These are phyloP conservation scores for Neurospora sp. DNA, from an alignment of 495 filamentous ascomycete species.

Conservation along the genomic window DNA sequence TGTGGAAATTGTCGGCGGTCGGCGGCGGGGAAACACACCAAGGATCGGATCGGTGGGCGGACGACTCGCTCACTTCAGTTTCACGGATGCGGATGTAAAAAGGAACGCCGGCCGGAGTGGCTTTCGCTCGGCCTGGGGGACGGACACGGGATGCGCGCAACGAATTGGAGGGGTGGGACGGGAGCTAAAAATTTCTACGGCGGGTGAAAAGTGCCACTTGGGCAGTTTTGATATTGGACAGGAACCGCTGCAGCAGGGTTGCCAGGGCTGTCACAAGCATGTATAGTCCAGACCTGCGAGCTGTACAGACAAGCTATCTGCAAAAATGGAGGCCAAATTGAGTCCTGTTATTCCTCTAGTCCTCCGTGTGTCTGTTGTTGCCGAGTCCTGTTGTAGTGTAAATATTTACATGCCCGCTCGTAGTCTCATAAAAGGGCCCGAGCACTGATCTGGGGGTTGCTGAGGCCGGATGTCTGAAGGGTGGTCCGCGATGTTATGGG, in stretches of 20 bases:
- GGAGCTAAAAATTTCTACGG: constrained; percentile 35
- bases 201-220: constrained; percentile 7
- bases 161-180: background rate
- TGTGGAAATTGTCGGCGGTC: background rate
- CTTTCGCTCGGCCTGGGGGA: background rate
- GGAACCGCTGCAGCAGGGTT: background rate
- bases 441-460: background rate
- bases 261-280: background rate
- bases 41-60: background rate
- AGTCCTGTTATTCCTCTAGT: background rate
- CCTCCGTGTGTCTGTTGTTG: background rate
- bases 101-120: background rate
- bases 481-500: background rate
- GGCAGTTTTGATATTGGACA: constrained; percentile 15
- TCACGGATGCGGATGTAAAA: background rate
- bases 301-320: background rate
- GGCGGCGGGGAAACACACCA: constrained; percentile 1
- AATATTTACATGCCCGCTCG: background rate
- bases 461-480: background rate
- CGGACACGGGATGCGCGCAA: background rate
- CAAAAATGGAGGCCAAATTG: background rate
- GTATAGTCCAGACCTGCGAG: background rate
- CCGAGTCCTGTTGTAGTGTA: background rate
- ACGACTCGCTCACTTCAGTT: background rate
- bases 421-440: background rate